A percentile compares a stretch with the other conserved stretches of the same genome.
Conservation (phyloP, 2,329 filamentous ascomycete species). For the Nemania sp. region DNA sequence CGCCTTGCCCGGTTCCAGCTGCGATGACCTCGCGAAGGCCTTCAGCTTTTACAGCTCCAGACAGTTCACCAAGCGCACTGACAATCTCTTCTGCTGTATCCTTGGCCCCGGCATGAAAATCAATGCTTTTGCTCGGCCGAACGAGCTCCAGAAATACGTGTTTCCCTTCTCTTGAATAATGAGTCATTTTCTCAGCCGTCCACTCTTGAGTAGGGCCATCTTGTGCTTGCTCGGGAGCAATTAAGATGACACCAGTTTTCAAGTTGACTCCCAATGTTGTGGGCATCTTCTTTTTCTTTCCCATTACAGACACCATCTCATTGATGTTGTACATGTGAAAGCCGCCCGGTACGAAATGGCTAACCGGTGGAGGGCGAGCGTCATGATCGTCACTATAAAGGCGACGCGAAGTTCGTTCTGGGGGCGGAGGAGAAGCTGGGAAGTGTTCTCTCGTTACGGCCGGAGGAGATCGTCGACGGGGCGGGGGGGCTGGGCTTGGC, state of each 20-base stretch:
- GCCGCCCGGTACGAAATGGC: conserved; percentile 69
- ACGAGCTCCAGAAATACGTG: conserved; percentile 96
- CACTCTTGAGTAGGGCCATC: conserved; percentile 90
- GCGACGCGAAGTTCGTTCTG: conserved; percentile 43
- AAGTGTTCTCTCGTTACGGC: conserved; percentile 33
- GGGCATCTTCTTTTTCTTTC: conserved; percentile 97
- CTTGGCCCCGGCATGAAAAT: conserved; percentile 96
- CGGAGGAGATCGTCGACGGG: conserved; percentile 39
- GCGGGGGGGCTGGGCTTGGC: conserved; percentile 52
- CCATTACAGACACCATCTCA: conserved; percentile 96
- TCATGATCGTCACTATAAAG: conserved; percentile 26
- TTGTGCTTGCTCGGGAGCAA: conserved; percentile 81
- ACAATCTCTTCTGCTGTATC: conserved; percentile 96
- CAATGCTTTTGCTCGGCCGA: conserved; percentile 88
- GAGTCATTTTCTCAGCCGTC: conserved; percentile 92
- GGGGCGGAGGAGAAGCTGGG: conserved; percentile 34
- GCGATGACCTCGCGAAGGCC: conserved; percentile 83
- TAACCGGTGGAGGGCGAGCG: conserved; percentile 38
- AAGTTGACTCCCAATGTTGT: conserved; percentile 95
- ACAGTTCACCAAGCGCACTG: conserved; percentile 81
- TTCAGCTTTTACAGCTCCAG: conserved; percentile 82
- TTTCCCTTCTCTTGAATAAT: conserved; percentile 97
- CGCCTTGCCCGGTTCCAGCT: conserved; percentile 68
- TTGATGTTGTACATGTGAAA: conserved; percentile 97
- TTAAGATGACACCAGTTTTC: conserved; percentile 83